Percentiles rank a stretch among this genome's conserved stretches.
These are phyloP conservation scores for Dactylonectria estremocensis DNA, from an alignment of 2,329 filamentous ascomycete genomes.

Conservation along the genomic window DNA sequence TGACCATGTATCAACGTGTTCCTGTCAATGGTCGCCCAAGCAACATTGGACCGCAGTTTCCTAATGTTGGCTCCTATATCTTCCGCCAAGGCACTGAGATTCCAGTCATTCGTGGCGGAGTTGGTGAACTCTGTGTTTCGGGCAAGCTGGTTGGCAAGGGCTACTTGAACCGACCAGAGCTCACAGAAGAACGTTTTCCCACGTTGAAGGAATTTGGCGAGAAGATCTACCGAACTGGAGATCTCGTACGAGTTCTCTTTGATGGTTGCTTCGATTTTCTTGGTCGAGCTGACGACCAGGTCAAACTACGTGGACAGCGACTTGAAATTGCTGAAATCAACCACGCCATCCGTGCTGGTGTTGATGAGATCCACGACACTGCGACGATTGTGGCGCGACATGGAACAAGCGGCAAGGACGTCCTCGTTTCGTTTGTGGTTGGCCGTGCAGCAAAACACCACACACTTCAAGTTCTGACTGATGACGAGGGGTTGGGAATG, in stretches of 20 bases:
- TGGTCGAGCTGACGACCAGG: conserved; percentile 90
- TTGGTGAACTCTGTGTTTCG: conserved; percentile 91
- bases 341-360: conserved; percentile 78
- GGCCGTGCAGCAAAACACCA: conserved; percentile 22
- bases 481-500: conserved; percentile 57
- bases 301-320: conserved; percentile 91
- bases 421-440: conserved; percentile 83
- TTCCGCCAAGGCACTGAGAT: conserved; percentile 77
- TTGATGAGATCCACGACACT: conserved; percentile 74
- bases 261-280: conserved; percentile 90
- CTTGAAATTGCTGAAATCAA: conserved; percentile 95
- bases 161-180: conserved; percentile 85
- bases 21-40: conserved; percentile 83
- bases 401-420: conserved; percentile 80
- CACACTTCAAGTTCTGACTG: conserved; percentile 45
- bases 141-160: conserved; percentile 91
- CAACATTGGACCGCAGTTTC: conserved; percentile 90
- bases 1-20: conserved; percentile 90
- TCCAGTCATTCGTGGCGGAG: conserved; percentile 82
- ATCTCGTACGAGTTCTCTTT: conserved; percentile 85
- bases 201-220: conserved; percentile 69
- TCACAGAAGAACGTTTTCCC: conserved; percentile 85
- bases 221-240: conserved; percentile 88
- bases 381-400: conserved; percentile 83
- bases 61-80: conserved; percentile 89